Conservation (phyloP, 164 flowering plant species). For the Magnolia kwangsiensis region DNA sequence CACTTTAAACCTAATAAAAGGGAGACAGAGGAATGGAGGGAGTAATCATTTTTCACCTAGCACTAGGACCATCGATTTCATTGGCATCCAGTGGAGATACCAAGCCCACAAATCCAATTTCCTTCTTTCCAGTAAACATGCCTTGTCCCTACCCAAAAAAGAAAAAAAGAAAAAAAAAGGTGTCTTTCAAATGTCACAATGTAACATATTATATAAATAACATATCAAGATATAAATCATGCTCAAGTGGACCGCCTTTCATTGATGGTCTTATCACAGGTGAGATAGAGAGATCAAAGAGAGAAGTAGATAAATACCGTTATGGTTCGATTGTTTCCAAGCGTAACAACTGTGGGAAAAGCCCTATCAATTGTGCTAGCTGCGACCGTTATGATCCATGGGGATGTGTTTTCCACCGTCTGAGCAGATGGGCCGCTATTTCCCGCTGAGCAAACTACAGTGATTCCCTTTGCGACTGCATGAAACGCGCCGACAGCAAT, state of each 20-base stretch:
- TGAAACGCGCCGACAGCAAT: slow-evolving; percentile 51
- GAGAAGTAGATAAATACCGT: not conserved
- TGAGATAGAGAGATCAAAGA: not conserved
- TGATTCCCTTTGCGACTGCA: slow-evolving; percentile 48
- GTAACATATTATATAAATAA: not conserved
- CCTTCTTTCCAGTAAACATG: slow-evolving; percentile 3
- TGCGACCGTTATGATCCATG: slow-evolving; percentile 65
- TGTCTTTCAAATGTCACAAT: not conserved
- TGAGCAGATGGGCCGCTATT: slow-evolving; percentile 37
- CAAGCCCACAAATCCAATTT: slow-evolving; percentile 14
- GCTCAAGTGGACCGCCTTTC: not conserved
- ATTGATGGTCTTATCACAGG: too few species aligned
- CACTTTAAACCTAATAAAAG: not conserved
- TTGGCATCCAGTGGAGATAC: slow-evolving; percentile 7
- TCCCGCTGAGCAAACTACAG: slow-evolving; percentile 49
- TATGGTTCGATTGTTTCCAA: slow-evolving; percentile 23
- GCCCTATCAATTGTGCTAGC: slow-evolving; percentile 64
- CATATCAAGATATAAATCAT: too few species aligned
- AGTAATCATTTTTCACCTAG: not conserved
- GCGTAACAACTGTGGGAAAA: slow-evolving; percentile 30
- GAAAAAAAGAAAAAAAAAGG: too few species aligned
- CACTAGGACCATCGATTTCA: not conserved
- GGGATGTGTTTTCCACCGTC: slow-evolving; percentile 36
- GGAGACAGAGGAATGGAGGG: not conserved
- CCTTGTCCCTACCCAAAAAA: slow-evolving; percentile 18